Base-by-base conservation (phyloP, 2,329 filamentous ascomycete genomes). In the Curvularia sp. region DNA sequence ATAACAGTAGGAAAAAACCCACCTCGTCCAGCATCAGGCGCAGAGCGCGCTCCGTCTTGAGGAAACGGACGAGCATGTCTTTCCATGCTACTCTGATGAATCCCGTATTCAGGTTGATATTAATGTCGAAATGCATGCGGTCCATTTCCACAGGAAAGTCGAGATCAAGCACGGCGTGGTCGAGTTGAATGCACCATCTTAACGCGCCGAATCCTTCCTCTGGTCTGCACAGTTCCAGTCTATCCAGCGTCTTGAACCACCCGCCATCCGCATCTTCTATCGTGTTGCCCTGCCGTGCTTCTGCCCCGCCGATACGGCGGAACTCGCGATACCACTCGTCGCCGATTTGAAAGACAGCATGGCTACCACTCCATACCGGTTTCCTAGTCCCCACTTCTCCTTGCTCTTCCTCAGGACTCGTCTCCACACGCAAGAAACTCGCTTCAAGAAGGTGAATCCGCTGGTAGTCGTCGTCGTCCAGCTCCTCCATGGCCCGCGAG, bases 171-270 rank as follows among this genome's bases (percentile, higher is more conserved):
- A 74, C 71, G 1, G 65, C 60, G 18, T 66, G 50, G 39, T 73
- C 73, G 3, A 74, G 46, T 15, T 63, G 55, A 18, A 74, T 63
- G 25, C 66, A 67, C 73, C 73, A 75, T 9, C 56, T 53, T 39
- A 74, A 34, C 1, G 57, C 58, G 7, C 69, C 69, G 13, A 64
- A 70, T 0, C 46, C 39, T 38, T 69, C 59, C 30, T 64, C 55
- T 10, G 47, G 39, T n/a, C 5, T 41, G 21, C 2, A 23, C 5
- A 63, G 48, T 23, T 65, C 43, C 21, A 72, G 39, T 9, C 46
- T 59, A 2, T 48, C 50, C 12, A 65, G 15, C 3, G 59, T 18
- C 8, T 13, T 47, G 1, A n/a, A 8, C 55, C 59, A 65, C 10
- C 23, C 18, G 3, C 23, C 2, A 30, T 55, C 53, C n/a, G 34